Percentiles rank a stretch among this genome's conserved stretches.
These are phyloP conservation scores for Komagataella phaffii DNA, from an alignment of 805 yeast species.

Conservation along the genomic window DNA sequence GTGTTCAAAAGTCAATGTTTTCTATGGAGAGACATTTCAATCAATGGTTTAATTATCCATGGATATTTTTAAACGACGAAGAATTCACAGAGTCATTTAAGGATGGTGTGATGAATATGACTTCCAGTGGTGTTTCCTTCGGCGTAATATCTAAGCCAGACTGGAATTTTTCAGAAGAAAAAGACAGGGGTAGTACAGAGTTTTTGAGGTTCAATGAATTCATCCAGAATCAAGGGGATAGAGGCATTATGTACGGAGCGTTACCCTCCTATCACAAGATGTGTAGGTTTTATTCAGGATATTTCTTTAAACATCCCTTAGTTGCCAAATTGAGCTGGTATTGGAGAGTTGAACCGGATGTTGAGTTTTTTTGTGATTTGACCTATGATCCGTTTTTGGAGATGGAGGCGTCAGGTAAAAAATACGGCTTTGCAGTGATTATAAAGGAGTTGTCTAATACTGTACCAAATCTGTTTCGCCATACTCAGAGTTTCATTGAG, in stretches of 20 bases:
- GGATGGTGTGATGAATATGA: slow-evolving; percentile 30
- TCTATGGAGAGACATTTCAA: slow-evolving; percentile 82
- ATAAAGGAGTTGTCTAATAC: slow-evolving; percentile 72
- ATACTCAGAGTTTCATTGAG: slow-evolving; percentile 51
- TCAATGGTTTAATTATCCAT: slow-evolving; percentile 89
- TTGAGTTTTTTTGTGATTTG: slow-evolving; percentile 79
- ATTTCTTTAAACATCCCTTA: slow-evolving; percentile 67
- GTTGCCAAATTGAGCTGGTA: slow-evolving; percentile 73
- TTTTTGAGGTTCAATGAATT: slow-evolving; percentile 34
- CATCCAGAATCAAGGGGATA: slow-evolving; percentile 67
- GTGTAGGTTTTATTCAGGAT: slow-evolving; percentile 89
- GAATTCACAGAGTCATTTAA: slow-evolving; percentile 58
- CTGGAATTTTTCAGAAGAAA: slow-evolving; percentile 59
- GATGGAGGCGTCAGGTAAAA: slow-evolving; percentile 57
- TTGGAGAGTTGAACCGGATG: slow-evolving; percentile 94
- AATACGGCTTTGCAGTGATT: slow-evolving; percentile 76
- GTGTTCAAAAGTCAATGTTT: slow-evolving; percentile 59
- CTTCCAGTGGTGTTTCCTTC: slow-evolving; percentile 55
- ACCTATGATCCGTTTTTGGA: slow-evolving; percentile 84
- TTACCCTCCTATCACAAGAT: slow-evolving; percentile 78
- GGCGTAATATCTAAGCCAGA: slow-evolving; percentile 43
- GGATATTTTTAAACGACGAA: slow-evolving; percentile 79
- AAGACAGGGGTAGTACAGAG: slow-evolving; percentile 14
- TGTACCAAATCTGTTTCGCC: slow-evolving; percentile 67
- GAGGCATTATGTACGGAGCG: slow-evolving; percentile 74